Conservation (phyloP, 257 asterid genomes). For the Solanum microdontum region DNA sequence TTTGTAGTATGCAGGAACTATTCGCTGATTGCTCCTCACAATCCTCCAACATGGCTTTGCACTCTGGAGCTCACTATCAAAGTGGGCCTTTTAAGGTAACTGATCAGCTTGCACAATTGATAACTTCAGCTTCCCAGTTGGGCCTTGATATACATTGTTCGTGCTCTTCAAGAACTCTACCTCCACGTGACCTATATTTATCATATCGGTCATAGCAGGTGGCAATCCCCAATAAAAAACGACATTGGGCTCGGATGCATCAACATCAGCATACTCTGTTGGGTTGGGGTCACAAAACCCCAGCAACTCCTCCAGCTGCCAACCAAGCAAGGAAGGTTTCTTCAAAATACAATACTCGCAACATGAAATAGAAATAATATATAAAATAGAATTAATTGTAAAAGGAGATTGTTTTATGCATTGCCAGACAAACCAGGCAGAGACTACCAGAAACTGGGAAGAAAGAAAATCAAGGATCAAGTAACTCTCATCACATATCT, state of each 20-base stretch:
- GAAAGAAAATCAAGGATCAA: neutral
- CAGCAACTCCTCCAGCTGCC: constrained; percentile 42
- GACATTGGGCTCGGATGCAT: constrained; percentile 18
- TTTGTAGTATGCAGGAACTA: constrained; percentile 4
- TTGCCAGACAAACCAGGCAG: neutral
- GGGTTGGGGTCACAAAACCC: constrained; percentile 51
- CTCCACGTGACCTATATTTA: constrained; percentile 12
- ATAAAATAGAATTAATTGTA: neutral
- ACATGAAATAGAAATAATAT: neutral
- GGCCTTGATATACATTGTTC: constrained; percentile 18
- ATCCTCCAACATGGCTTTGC: neutral
- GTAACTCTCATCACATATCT: neutral
- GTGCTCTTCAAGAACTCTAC: constrained; percentile 20
- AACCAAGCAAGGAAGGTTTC: neutral
- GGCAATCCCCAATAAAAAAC: constrained; percentile 47
- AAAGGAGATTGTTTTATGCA: neutral
- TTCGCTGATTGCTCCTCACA: constrained; percentile 3
- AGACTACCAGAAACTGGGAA: neutral
- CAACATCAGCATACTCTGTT: constrained; percentile 23
- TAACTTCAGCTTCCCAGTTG: constrained; percentile 22
- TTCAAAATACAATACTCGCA: neutral
- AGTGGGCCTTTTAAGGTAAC: constrained; percentile 9
- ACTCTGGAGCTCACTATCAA: neutral
- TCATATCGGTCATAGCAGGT: constrained; percentile 5
- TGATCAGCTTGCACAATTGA: constrained; percentile 25